phyloP scores from a whole-genome alignment of 768 basidiomycete species.

The Steccherinum ochraceum region DNA sequence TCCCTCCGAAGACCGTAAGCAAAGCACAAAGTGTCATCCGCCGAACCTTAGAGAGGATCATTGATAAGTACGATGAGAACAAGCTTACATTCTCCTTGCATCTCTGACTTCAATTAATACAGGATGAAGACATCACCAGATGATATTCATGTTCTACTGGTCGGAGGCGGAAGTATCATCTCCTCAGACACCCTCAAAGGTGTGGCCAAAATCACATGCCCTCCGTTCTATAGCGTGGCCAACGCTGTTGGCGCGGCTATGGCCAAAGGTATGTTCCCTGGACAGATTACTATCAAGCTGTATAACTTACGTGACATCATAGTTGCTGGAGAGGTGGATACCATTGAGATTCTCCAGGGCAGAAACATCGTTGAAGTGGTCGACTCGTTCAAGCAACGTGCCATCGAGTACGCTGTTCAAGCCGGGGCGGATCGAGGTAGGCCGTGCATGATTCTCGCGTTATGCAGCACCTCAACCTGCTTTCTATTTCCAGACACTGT shows the following conservation, averaged over 20 bases:
- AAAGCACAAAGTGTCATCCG: slow-evolving; percentile 36
- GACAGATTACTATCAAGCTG: not conserved
- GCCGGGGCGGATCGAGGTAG: slow-evolving; percentile 28
- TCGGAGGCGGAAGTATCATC: slow-evolving; percentile 62
- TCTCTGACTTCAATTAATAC: not conserved
- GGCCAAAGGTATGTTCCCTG: slow-evolving; percentile 11
- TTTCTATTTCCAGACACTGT: slow-evolving; percentile 23
- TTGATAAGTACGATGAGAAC: slow-evolving; percentile 36
- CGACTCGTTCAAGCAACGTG: slow-evolving; percentile 23
- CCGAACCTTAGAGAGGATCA: slow-evolving; percentile 35
- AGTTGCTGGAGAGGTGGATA: slow-evolving; percentile 28
- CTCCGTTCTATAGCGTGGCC: slow-evolving; percentile 48
- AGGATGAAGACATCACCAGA: slow-evolving; percentile 59
- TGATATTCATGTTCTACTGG: slow-evolving; percentile 52
- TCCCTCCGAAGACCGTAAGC: slow-evolving; percentile 20
- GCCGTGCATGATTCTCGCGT: not conserved
- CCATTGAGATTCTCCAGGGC: slow-evolving; percentile 29
- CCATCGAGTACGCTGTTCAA: slow-evolving; percentile 29
- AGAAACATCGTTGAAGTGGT: slow-evolving; percentile 25
- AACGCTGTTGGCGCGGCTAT: slow-evolving; percentile 57
- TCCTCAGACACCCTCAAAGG: slow-evolving; percentile 45
- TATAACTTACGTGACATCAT: slow-evolving; percentile 6
- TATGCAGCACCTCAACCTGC: not conserved
- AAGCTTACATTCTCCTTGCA: not conserved
- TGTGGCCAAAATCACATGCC: slow-evolving; percentile 42